Base-by-base conservation (phyloP, 257 asterid species). In the Linaria vulgaris region DNA sequence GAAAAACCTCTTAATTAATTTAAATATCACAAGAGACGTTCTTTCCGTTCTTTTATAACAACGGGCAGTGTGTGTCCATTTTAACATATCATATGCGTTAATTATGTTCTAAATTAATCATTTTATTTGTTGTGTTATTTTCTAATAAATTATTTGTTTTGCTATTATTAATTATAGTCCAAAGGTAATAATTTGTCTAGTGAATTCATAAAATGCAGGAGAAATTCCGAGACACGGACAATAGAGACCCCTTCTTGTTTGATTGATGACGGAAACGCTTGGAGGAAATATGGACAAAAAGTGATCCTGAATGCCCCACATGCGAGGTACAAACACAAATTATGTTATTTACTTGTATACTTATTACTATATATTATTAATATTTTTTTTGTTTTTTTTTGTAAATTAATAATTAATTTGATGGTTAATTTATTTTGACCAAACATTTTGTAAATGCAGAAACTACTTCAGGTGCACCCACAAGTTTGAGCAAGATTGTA, bases 281-380 rank as follows among this genome's bases (percentile, higher is more conserved):
- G 95, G 95, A 84, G 95, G 71, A 87, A 87, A 64, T 87, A 87
- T 58, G 95, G 95, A 38, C 92, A 87, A 62, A 87, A 87, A 52
- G 39, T 6, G 7, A 84, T 87, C 76, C 85, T 75, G 43, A 9
- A 77, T 17, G 47, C 86, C 70, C 48, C 57, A 31, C 61, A 80
- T 59, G 90, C 92, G 3, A 84, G 95, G 95, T 80, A 71, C 7
- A 44, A 0, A 34, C 1, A 44, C 9, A 44, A 0, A 44, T 13
- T 44, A 3, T 5, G 15, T 13, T 12, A 44, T 0, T 13, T 44
- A 44, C 0, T 12, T 44, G 5, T 44, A 44, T 8, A 44, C n/a
- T n/a, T n/a, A n/a, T n/a, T n/a, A n/a, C n/a, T n/a, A n/a, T n/a
- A n/a, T n/a, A n/a, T n/a, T n/a, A n/a, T n/a, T n/a, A n/a, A n/a